Conservation (phyloP, 257 asterid species). For the Solanum arcanum region DNA sequence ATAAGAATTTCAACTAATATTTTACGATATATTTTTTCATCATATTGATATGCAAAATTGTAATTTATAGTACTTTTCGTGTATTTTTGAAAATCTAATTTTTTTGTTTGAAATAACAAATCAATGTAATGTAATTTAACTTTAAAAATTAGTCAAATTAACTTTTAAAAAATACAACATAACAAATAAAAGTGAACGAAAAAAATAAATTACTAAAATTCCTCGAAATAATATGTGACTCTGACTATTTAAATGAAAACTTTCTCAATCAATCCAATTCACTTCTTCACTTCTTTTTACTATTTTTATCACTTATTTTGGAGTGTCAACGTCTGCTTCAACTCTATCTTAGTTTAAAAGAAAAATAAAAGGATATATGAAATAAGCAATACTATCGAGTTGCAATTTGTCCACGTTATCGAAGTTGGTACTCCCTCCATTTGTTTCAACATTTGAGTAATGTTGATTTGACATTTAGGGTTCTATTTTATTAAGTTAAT, state of each 20-base stretch:
- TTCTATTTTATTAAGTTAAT: not conserved
- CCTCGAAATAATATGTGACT: not conserved
- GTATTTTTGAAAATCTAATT: too few relatives aligned
- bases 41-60: too few relatives aligned
- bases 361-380: too few relatives aligned
- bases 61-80: too few relatives aligned
- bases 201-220: too few relatives aligned
- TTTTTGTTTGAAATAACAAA: too few relatives aligned
- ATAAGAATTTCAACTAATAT: too few relatives aligned
- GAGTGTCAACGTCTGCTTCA: not conserved
- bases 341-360: not conserved
- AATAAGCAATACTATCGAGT: not conserved
- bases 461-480: not conserved
- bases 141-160: too few relatives aligned
- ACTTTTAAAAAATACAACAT: too few relatives aligned
- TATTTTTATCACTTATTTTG: not conserved
- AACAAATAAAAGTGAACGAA: too few relatives aligned
- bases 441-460: not conserved
- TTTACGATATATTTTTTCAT: too few relatives aligned
- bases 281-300: not conserved
- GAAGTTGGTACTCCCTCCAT: not conserved
- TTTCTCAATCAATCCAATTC: not conserved
- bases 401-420: not conserved
- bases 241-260: not conserved
- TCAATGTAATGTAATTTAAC: too few relatives aligned